Conservation (phyloP, 2,329 filamentous ascomycete species). For the Lachnellula arida region DNA sequence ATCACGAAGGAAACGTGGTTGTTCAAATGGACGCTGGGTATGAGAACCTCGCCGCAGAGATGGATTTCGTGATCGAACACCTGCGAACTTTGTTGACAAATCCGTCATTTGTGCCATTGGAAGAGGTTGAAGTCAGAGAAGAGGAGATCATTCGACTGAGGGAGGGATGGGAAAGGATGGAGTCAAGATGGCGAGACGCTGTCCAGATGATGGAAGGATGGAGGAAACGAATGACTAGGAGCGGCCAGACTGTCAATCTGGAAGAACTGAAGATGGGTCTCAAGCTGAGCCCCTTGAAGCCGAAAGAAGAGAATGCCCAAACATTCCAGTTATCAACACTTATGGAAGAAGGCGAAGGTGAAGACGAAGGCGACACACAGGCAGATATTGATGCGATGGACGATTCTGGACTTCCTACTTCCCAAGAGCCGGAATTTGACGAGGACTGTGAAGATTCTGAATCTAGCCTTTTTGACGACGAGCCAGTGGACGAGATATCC, state of each 20-base stretch:
- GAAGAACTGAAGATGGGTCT: slow-evolving; percentile 66
- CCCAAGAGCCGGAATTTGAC: slow-evolving; percentile 25
- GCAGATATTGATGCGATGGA: slow-evolving; percentile 34
- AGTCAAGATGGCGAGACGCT: slow-evolving; percentile 83
- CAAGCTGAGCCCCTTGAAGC: slow-evolving; percentile 54
- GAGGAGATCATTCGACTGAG: slow-evolving; percentile 82
- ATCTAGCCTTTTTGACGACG: slow-evolving; percentile 45
- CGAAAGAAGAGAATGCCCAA: slow-evolving; percentile 45
- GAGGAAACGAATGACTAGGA: slow-evolving; percentile 73
- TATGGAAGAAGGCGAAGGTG: slow-evolving; percentile 28
- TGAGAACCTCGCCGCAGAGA: slow-evolving; percentile 64
- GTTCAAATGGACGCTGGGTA: slow-evolving; percentile 38
- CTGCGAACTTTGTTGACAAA: slow-evolving; percentile 84
- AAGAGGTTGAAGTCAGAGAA: slow-evolving; percentile 89
- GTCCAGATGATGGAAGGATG: slow-evolving; percentile 88
- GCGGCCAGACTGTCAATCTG: slow-evolving; percentile 64
- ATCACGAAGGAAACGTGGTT: slow-evolving; percentile 27
- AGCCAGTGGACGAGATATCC: slow-evolving; percentile 33
- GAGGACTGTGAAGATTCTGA: slow-evolving; percentile 26
- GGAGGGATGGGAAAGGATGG: slow-evolving; percentile 90
- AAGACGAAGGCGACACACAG: slow-evolving; percentile 30
- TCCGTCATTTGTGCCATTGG: slow-evolving; percentile 90
- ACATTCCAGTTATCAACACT: slow-evolving; percentile 29
- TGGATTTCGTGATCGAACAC: slow-evolving; percentile 75
- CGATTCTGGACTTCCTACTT: slow-evolving; percentile 18